Base-by-base conservation (phyloP, 2,329 filamentous ascomycete genomes). In the Aspergillus unguis region DNA sequence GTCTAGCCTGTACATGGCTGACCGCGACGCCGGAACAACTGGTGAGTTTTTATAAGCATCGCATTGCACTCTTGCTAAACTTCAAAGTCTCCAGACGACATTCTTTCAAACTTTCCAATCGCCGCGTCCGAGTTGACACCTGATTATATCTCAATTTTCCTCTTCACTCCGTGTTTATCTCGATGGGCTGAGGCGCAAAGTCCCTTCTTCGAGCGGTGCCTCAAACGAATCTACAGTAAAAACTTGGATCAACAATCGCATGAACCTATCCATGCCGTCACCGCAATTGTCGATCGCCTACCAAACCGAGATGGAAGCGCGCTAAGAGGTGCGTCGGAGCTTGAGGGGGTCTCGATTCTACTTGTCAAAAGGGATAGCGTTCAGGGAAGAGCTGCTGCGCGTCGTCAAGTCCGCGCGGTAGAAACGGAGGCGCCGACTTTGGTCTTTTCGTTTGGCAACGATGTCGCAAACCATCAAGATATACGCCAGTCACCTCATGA, bases 101-200 rank as follows among this genome's bases (percentile, higher is more conserved):
- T 72, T 35, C 48, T 71, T 42, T 61, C 64, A 5, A 65, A 56
- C 48, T 47, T 63, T 42, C 45, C 61, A 10, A 50, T 54, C 25
- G 57, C 59, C 28, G 41, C 48, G 10, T 57, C 54, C 4, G 31
- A 60, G 6, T 37, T 54, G 43, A 51, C 52, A 23, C 33, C 55
- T 37, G 50, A 53, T 29, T 57, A 61, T 50, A 58, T 67, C 6
- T 68, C 69, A 11, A 41, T 75, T 35, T 51, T 74, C 25, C 64
- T 75, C 44, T 64, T 67, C 36, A 74, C 71, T 1, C 68, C 71
- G 1, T 58, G 59, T 7, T 72, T 74, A 46, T 69, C 71, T 5
- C 59, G 64, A 45, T 74, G 70, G 70, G 59, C 69, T 40, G 65
- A 71, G 44, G 50, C 65, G n/a, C 51, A 62, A 23, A 56, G 59